These are phyloP conservation scores for Ustilago crameri DNA, from an alignment of 1,284 basidiomycete species.

Conservation along the genomic window DNA sequence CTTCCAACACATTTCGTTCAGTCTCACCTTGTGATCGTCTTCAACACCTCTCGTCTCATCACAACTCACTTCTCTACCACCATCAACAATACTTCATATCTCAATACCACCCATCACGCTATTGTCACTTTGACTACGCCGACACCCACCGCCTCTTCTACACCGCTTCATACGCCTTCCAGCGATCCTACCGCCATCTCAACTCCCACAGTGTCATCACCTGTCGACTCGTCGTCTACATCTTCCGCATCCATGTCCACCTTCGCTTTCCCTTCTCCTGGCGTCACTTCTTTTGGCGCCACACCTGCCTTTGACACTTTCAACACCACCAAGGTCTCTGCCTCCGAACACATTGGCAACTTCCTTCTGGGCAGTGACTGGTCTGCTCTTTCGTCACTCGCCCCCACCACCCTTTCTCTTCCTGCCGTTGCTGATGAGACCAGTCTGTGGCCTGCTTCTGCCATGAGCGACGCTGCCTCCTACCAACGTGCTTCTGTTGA, in stretches of 20 bases:
- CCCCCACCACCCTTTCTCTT: conserved; percentile 14
- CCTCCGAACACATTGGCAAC: conserved; percentile 32
- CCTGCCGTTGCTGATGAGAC: conserved; percentile 13
- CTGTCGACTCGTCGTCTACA: conserved; percentile 20
- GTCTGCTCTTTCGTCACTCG: conserved; percentile 40
- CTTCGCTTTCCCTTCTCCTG: conserved; percentile 16
- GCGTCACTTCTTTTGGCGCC: conserved; percentile 19
- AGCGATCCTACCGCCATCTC: not conserved
- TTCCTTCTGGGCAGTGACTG: conserved; percentile 44
- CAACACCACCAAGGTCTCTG: conserved; percentile 17
- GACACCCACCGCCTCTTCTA: conserved; percentile 4
- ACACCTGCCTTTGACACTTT: conserved; percentile 17
- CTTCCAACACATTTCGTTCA: not conserved
- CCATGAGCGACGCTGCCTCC: conserved; percentile 14
- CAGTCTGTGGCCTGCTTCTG: conserved; percentile 3
- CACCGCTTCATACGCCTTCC: conserved; percentile 1
- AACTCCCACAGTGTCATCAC: conserved; percentile 3
- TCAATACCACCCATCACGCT: not conserved
- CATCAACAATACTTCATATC: conserved; percentile 9
- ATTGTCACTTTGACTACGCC: conserved; percentile 17
- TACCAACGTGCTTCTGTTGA: conserved; percentile 15
- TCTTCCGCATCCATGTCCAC: conserved; percentile 27
- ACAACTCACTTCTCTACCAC: conserved; percentile 4
- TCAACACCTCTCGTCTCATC: not conserved
- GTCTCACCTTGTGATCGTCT: not conserved